Evolutionary conservation across 2,329 filamentous ascomycete species (phyloP).

Genomic region (Scorias spongiosa): DNA sequence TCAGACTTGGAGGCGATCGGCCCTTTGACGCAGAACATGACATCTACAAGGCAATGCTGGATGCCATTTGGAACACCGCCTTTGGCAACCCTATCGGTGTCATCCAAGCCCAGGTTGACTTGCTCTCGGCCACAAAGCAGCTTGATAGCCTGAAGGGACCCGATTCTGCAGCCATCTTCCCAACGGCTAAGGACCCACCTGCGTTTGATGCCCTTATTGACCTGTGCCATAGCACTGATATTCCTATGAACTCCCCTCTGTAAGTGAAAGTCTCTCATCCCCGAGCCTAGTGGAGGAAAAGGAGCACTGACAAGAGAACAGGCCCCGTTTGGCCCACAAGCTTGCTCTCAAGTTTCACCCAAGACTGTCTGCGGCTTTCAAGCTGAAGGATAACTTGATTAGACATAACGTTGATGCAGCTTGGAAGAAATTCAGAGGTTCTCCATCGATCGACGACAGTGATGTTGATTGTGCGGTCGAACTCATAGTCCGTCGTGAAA

Average conservation of each 20-base stretch:
- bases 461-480: constrained; percentile 21
- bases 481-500: constrained; percentile 21
- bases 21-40: constrained; percentile 23
- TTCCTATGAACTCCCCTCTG: constrained; percentile 9
- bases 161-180: constrained; percentile 7
- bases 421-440: constrained; percentile 10
- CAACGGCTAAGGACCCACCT: constrained; percentile 8
- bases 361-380: constrained; percentile 3
- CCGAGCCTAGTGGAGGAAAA: too few relatives aligned
- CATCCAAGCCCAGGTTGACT: constrained; percentile 6
- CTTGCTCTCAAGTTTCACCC: constrained; percentile 7
- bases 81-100: constrained; percentile 23
- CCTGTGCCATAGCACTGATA: constrained; percentile 9
- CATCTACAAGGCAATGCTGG: constrained; percentile 21
- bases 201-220: constrained; percentile 10
- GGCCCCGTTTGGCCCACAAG: constrained; percentile 12
- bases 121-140: constrained; percentile 3
- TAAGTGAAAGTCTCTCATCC: not conserved
- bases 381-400: constrained; percentile 18
- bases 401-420: constrained; percentile 19
- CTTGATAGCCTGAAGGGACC: constrained; percentile 1
- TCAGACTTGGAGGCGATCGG: constrained; percentile 12
- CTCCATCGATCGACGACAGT: constrained; percentile 12
- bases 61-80: constrained; percentile 25
- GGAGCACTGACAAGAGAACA: not conserved